Conservation (phyloP, 768 basidiomycete genomes). For the Dacryopinax spathularia region DNA sequence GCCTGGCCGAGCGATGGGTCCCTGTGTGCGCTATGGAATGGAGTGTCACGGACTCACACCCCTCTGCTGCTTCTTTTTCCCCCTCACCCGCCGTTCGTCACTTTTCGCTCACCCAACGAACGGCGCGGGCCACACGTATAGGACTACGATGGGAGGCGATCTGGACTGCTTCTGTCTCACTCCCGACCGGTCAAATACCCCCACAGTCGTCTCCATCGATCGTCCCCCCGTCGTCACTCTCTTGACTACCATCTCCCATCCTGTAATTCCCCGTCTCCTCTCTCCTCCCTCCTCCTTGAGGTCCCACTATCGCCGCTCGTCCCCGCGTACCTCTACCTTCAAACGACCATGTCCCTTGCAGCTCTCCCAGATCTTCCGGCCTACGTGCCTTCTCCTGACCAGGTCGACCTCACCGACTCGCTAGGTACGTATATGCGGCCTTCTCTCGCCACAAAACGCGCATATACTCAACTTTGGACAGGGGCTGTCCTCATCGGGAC, state of each 20-base stretch:
- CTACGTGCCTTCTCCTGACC: background rate
- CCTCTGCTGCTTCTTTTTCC: background rate
- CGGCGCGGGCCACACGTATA: too few relatives aligned
- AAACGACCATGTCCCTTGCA: background rate
- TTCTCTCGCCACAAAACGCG: background rate
- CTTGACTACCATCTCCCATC: slow-evolving; percentile 2
- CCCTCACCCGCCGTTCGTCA: background rate
- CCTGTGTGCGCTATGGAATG: background rate
- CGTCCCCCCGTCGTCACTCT: background rate
- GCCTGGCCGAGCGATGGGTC: too few relatives aligned
- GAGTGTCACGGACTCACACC: background rate
- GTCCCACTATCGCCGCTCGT: background rate
- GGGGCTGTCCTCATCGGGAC: background rate
- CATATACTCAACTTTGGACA: background rate
- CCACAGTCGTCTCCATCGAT: background rate
- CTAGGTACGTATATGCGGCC: slow-evolving; percentile 3
- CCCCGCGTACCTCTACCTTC: too few relatives aligned
- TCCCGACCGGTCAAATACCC: background rate
- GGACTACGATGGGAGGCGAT: too few relatives aligned
- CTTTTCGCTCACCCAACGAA: background rate
- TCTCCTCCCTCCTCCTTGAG: background rate
- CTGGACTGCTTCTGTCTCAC: background rate
- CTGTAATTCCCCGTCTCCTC: background rate
- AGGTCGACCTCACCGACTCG: background rate
- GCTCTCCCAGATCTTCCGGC: background rate